Base-by-base conservation (phyloP, 495 filamentous ascomycete genomes). In the Penicillium paxilli region DNA sequence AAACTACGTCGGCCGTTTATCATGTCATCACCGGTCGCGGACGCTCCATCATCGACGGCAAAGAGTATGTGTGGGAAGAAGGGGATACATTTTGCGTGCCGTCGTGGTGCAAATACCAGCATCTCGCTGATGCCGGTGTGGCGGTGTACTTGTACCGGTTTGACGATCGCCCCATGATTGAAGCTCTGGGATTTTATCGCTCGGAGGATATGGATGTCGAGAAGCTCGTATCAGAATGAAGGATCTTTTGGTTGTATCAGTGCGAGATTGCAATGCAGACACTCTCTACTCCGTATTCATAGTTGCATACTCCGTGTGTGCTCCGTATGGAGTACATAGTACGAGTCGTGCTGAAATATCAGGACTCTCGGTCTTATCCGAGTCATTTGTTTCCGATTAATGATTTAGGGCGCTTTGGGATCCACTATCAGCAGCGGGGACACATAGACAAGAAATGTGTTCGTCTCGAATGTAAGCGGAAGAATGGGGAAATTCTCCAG, bases 31-130 rank as follows among this genome's bases (percentile, higher is more conserved):
- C 54, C 21, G 75, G 75, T 3, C 52, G 48, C 10, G 74, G 74
- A 4, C 48, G 58, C 19, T 70, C 70, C n/a, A 52, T 50, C 1
- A 65, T 77, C 49, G 62, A 63, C 20, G 68, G 65, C 1, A 30
- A 70, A 26, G 65, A 53, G 14, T 59, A 67, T 41, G 46, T 40
- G 4, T 78, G 73, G 73, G 63, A 69, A 41, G 45, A 58, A 40
- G 64, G 69, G 12, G 75, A 80, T 55, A 80, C 74, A 0, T 78
- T 78, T 48, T 73, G 71, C 49, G 58, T 80, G 19, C 76, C 75
- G 2, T 60, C 72, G 6, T 78, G 76, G 74, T 59, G 71, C 37
- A 62, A 51, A 35, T 75, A 73, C 49, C 67, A 76, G 60, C 74
- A 77, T 57, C 72, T 70, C 52, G 73, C 71, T 5, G 54, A 56